Evolutionary conservation across 2,329 filamentous ascomycete genomes (phyloP), one percentile per base, ranked within the genome.

Genomic region (Nothophoma quercina): DNA sequence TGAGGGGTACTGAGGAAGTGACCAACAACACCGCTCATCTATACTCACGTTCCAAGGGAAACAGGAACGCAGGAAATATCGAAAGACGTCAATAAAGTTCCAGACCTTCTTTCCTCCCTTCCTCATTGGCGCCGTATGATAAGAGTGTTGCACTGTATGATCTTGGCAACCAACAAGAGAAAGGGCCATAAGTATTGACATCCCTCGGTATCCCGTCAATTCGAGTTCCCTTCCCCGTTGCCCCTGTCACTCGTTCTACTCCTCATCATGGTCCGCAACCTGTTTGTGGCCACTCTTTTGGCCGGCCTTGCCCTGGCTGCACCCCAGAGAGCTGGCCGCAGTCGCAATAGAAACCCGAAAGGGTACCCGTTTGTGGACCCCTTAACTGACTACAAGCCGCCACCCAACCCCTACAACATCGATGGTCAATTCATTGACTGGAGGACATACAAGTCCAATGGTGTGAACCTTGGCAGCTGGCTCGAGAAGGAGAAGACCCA

Each of bases 391-490:
- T 16, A 38, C 26, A 9, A 42, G 28, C 32, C 33, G 0, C 33
- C 13, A 7, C 39, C 32, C 12, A 51, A 40, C 26, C 40, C 33
- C 19, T 40, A 39, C 34, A 39, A 40, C n/a, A 1, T 26, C 12
- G 13, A 28, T 19, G 47, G 33, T 10, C 5, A 12, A 4, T 57
- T 46, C 41, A 48, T 57, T 10, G 28, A 59, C 29, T 59, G 49
- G 56, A 41, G 30, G 2, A 50, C 50, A 12, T 57, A 47, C 28
- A 59, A 56, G 19, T 23, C 54, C 23, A 49, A 39, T 8, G 54
- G 56, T 4, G 54, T 55, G 19, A 69, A 68, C 30, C 61, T 73
- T 5, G 70, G 69, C 15, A 64, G 64, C 26, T 74, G 70, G 71
- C 52, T 74, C 7, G 61, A 60, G 25, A 62, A 69, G 51, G 70